A percentile compares a stretch with the other conserved stretches of the same genome.
Evolutionary conservation across 2,329 filamentous ascomycete genomes (phyloP).

Genomic region (Ascochyta pisi): DNA sequence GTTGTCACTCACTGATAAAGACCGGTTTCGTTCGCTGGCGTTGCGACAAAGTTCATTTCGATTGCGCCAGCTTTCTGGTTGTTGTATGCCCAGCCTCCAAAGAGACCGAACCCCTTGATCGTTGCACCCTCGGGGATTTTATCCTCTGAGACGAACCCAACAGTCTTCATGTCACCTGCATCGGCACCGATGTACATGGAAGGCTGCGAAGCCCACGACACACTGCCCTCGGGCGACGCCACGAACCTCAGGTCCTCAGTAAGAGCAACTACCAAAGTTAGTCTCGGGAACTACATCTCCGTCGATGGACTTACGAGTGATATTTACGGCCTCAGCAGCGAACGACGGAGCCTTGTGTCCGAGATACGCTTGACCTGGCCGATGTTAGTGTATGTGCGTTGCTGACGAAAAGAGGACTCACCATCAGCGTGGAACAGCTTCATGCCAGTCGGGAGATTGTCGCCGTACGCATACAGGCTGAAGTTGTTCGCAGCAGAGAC

Average conservation of each 20-base stretch:
- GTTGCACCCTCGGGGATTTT: conserved; percentile 15
- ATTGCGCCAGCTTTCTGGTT: conserved; percentile 18
- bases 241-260: conserved; percentile 23
- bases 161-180: conserved; percentile 26
- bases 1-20: conserved; percentile 19
- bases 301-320: conserved; percentile 33
- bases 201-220: conserved; percentile 22
- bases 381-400: neutral
- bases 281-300: neutral
- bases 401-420: conserved; percentile 19
- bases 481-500: conserved; percentile 20
- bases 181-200: conserved; percentile 31
- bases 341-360: conserved; percentile 25
- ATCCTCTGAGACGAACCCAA: conserved; percentile 36
- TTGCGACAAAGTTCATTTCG: conserved; percentile 29
- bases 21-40: conserved; percentile 21
- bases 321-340: conserved; percentile 32
- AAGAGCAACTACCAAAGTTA: conserved; percentile 22
- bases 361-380: conserved; percentile 44
- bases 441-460: conserved; percentile 31
- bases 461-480: conserved; percentile 42
- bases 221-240: conserved; percentile 25
- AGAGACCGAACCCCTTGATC: conserved; percentile 35
- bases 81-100: conserved; percentile 41
- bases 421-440: conserved; percentile 45